phyloP scores from a whole-genome alignment of 495 filamentous ascomycete species.

The Baudoinia panamericana region DNA sequence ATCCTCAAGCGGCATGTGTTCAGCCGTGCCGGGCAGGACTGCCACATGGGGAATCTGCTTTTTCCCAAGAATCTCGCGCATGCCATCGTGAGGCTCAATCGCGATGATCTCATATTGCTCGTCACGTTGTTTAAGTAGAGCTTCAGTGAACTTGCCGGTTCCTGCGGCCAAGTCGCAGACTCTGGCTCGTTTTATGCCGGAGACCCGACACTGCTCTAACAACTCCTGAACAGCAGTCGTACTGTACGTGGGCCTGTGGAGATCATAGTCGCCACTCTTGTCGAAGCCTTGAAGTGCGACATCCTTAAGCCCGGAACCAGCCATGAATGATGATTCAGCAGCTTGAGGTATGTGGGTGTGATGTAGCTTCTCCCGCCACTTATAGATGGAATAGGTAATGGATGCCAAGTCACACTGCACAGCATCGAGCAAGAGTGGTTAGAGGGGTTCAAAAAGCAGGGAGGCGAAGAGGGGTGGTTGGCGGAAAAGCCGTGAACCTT shows the following conservation, averaged over 20 bases:
- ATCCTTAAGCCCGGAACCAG: no score
- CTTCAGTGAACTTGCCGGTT: slow-evolving; percentile 55
- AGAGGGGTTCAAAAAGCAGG: no score
- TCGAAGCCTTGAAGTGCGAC: slow-evolving; percentile 38
- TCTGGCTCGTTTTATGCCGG: slow-evolving; percentile 29
- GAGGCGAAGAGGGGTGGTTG: no score
- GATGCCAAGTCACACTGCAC: no score
- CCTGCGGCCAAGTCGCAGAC: slow-evolving; percentile 53
- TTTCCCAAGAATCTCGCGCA: slow-evolving; percentile 41
- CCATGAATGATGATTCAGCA: no score
- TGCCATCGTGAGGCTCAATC: slow-evolving; percentile 48
- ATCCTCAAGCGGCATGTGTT: slow-evolving; percentile 38
- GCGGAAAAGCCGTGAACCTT: no score
- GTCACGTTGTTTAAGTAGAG: slow-evolving; percentile 36
- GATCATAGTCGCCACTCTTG: slow-evolving; percentile 44
- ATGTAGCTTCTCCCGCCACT: no score
- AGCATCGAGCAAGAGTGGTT: no score
- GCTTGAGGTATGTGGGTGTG: no score
- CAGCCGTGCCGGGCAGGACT: slow-evolving; percentile 42
- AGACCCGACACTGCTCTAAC: slow-evolving; percentile 36
- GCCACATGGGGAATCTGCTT: slow-evolving; percentile 40
- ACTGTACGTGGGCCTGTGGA: slow-evolving; percentile 49
- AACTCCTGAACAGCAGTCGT: slow-evolving; percentile 40
- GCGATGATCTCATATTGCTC: slow-evolving; percentile 45
- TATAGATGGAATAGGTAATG: no score